Conservation (phyloP, 2,329 filamentous ascomycete species). For the Cladophialophora psammophila region DNA sequence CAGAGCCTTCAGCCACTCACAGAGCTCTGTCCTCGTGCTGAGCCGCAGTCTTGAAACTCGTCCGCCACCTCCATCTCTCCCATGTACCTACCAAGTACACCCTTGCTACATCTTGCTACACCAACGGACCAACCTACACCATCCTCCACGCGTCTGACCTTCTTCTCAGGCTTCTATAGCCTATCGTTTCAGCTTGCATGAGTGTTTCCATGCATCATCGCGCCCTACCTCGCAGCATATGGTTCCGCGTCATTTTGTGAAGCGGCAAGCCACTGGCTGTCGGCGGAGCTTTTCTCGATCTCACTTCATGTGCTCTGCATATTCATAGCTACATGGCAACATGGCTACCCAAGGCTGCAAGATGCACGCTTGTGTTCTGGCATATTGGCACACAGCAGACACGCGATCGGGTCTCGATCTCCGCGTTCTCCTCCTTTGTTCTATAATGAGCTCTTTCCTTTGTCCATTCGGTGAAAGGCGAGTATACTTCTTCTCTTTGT, state of each 20-base stretch:
- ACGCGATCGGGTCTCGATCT: constrained; percentile 17
- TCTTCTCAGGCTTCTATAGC: constrained; percentile 23
- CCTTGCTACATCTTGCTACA: too few species aligned
- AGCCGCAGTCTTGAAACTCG: constrained; percentile 34
- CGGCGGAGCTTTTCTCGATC: constrained; percentile 27
- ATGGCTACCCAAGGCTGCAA: constrained; percentile 25
- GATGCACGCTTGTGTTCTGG: constrained; percentile 7
- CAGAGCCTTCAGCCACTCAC: constrained; percentile 25
- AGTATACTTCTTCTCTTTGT: constrained; percentile 31
- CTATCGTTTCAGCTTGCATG: constrained; percentile 30
- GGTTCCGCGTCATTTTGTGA: constrained; percentile 24
- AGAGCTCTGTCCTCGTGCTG: constrained; percentile 19
- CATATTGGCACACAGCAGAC: constrained; percentile 15
- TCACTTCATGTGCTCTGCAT: constrained; percentile 16
- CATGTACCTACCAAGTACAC: too few species aligned
- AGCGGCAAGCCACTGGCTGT: constrained; percentile 39
- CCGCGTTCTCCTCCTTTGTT: constrained; percentile 1
- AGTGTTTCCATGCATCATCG: constrained; percentile 23
- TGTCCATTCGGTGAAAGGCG: constrained; percentile 26
- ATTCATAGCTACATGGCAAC: constrained; percentile 15
- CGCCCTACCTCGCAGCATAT: constrained; percentile 24
- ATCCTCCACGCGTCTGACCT: constrained; percentile 18
- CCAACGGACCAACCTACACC: neutral
- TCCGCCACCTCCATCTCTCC: constrained; percentile 28
- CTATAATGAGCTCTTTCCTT: constrained; percentile 32